Conservation (phyloP, 2,329 filamentous ascomycete species). For the Aspergillus texensis region DNA sequence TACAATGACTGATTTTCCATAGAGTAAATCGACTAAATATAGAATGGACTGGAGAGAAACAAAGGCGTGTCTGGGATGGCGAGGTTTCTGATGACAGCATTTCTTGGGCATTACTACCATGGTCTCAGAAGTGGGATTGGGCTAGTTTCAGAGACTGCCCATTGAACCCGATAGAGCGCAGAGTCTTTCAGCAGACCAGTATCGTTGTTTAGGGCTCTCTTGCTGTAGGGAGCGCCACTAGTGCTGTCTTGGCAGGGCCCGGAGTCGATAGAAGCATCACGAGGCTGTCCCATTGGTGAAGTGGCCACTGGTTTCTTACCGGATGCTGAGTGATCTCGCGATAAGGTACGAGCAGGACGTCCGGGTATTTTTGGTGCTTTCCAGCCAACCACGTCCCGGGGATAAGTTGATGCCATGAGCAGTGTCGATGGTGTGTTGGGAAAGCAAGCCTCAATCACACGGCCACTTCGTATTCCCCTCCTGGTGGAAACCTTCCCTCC, state of each 20-base stretch:
- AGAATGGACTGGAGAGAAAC: not conserved
- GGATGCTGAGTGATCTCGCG: not conserved
- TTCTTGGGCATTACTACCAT: not conserved
- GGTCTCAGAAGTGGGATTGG: not conserved
- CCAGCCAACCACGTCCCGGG: not conserved
- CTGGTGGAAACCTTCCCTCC: not conserved
- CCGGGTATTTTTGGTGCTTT: not conserved
- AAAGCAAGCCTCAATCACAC: not conserved
- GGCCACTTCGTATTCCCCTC: not conserved
- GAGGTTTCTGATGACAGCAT: conserved; percentile 1
- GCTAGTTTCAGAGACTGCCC: conserved; percentile 1
- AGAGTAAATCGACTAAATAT: not conserved
- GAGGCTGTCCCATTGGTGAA: too few species aligned
- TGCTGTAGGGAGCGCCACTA: not conserved
- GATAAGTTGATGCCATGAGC: not conserved
- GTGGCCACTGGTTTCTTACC: not conserved
- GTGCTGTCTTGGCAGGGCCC: not conserved
- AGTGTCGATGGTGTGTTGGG: not conserved
- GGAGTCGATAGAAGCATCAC: too few species aligned
- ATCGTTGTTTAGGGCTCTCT: not conserved
- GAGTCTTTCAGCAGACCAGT: not conserved
- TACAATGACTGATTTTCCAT: not conserved
- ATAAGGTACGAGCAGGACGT: not conserved
- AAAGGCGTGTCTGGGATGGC: not conserved
- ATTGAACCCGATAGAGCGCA: not conserved